Evolutionary conservation across 2,329 filamentous ascomycete genomes (phyloP).

Genomic region (Paraphaeosphaeria sporulosa): DNA sequence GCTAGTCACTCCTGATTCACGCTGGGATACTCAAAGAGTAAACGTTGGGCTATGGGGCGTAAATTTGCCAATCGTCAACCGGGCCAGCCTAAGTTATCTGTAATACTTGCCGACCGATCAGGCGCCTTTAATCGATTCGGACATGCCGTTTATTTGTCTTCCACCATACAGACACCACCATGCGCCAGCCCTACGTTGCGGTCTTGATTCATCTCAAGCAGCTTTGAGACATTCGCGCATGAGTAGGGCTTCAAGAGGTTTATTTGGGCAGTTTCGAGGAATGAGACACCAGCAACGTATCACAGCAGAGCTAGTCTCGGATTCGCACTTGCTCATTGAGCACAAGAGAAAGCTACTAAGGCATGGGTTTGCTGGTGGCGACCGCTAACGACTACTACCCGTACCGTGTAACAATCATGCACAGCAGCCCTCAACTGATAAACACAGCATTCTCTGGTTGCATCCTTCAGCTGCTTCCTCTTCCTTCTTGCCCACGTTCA

Average conservation of each 20-base stretch:
- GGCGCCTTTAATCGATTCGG: background rate
- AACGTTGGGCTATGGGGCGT: background rate
- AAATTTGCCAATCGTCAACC: background rate
- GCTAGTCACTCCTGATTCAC: background rate
- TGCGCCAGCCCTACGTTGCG: background rate
- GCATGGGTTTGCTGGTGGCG: slow-evolving; percentile 2
- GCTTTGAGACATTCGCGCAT: background rate
- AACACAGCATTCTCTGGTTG: slow-evolving; percentile 8
- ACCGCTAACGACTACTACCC: background rate
- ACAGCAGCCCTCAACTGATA: background rate
- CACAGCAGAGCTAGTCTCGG: slow-evolving; percentile 2
- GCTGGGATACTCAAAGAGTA: background rate
- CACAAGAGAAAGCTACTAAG: background rate
- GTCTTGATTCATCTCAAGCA: background rate
- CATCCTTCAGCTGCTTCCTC: slow-evolving; percentile 5
- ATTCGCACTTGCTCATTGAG: background rate
- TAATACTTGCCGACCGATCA: background rate
- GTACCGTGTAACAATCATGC: slow-evolving; percentile 5
- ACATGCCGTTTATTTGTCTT: background rate
- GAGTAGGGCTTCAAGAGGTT: background rate
- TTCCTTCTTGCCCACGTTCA: background rate
- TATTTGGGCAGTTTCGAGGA: background rate
- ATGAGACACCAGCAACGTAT: background rate
- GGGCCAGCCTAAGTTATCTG: background rate
- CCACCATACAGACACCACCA: background rate